Conservation (phyloP, 2,329 filamentous ascomycete genomes). For the Aureobasidium sp. region DNA sequence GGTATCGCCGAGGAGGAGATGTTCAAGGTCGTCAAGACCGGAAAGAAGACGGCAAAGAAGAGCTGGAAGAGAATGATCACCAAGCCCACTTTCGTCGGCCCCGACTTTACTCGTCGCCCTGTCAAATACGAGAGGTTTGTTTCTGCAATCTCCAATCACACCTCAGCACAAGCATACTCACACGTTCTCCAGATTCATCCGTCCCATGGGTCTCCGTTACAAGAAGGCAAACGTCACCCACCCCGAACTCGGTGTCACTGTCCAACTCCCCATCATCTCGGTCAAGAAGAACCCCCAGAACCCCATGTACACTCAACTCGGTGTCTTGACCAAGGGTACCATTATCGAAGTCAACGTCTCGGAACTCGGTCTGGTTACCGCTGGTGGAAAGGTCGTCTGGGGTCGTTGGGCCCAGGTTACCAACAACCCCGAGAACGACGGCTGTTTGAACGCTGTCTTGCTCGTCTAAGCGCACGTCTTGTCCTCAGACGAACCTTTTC, state of each 20-base stretch:
- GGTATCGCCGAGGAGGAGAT: conserved; percentile 93
- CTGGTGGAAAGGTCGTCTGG: conserved; percentile 90
- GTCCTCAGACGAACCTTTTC: background rate
- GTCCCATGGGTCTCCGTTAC: conserved; percentile 66
- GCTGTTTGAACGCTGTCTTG: conserved; percentile 40
- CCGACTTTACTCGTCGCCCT: conserved; percentile 80
- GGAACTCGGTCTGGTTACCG: conserved; percentile 84
- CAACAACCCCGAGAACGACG: conserved; percentile 55
- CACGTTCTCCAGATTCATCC: conserved; percentile 54
- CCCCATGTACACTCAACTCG: conserved; percentile 85
- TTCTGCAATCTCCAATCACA: background rate
- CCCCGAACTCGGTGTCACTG: conserved; percentile 76
- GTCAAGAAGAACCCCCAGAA: conserved; percentile 85
- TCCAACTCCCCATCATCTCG: conserved; percentile 60
- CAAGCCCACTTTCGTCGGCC: conserved; percentile 80
- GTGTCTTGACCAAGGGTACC: conserved; percentile 79
- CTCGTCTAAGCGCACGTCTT: conserved; percentile 17
- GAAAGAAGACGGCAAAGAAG: conserved; percentile 90
- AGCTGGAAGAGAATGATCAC: conserved; percentile 64
- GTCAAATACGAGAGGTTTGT: conserved; percentile 59
- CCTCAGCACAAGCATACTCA: background rate
- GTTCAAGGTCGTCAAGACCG: conserved; percentile 94
- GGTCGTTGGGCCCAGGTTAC: conserved; percentile 72
- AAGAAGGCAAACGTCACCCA: conserved; percentile 66
- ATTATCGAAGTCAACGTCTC: conserved; percentile 88